Conservation (phyloP, 441 rosid genomes). For the Euphorbia corollata region DNA sequence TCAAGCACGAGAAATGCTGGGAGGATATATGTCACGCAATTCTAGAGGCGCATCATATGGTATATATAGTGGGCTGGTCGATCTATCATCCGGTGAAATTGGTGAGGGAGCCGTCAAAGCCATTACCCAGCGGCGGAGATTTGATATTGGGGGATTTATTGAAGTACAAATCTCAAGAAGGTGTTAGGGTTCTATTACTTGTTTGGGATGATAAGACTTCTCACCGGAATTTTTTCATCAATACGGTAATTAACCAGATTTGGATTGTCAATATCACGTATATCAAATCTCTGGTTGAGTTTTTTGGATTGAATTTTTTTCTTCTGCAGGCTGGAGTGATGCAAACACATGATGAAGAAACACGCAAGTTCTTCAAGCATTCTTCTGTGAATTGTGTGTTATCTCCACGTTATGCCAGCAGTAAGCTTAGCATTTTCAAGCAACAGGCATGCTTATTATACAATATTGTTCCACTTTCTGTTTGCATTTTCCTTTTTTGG, state of each 20-base stretch:
- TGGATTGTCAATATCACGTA: background rate
- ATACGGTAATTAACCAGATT: conserved; percentile 38
- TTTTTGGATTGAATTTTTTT: background rate
- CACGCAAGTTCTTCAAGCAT: conserved; percentile 76
- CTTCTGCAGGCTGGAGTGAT: conserved; percentile 63
- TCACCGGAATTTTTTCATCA: conserved; percentile 56
- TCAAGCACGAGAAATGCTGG: conserved; percentile 57
- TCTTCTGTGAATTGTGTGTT: conserved; percentile 75
- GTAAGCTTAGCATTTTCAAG: conserved; percentile 93
- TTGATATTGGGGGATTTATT: conserved; percentile 63
- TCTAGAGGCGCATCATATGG: conserved; percentile 73
- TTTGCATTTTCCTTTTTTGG: background rate
- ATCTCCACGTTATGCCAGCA: conserved; percentile 86
- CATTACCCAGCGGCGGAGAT: conserved; percentile 54
- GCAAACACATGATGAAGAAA: conserved; percentile 90
- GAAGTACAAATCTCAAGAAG: conserved; percentile 78
- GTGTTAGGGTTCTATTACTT: conserved; percentile 64
- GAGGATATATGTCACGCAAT: conserved; percentile 82
- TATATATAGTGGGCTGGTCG: conserved; percentile 75
- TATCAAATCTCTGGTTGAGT: background rate
- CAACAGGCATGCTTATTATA: conserved; percentile 75
- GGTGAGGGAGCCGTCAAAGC: conserved; percentile 52
- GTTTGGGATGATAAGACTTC: conserved; percentile 93
- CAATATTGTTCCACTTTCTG: conserved; percentile 20
- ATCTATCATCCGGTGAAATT: conserved; percentile 57